phyloP scores from a whole-genome alignment of 2,329 filamentous ascomycete genomes.

The Colletotrichum sp. region DNA sequence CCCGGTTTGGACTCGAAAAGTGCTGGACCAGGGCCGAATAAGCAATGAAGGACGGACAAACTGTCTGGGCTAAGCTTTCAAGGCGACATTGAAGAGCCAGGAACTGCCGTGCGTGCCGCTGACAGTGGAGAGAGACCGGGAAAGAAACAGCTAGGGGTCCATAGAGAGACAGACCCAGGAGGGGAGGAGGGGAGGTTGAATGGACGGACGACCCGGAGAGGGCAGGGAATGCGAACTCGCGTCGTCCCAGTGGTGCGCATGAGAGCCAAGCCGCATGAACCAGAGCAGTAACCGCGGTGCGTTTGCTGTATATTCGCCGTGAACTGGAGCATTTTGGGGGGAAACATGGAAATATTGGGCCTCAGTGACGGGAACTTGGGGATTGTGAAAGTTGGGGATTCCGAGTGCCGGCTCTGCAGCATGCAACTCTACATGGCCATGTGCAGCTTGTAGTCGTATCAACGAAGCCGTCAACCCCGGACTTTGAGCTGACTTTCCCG shows the following conservation, averaged over 20 bases:
- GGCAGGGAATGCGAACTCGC: neutral
- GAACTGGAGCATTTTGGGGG: neutral
- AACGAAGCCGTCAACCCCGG: neutral
- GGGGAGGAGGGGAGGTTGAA: neutral
- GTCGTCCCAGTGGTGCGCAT: neutral
- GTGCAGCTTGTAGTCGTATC: neutral
- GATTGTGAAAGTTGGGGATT: neutral
- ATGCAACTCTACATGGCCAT: neutral
- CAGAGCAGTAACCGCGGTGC: neutral
- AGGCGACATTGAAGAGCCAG: neutral
- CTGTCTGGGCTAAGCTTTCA: neutral
- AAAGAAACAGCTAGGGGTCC: neutral
- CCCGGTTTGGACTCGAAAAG: neutral
- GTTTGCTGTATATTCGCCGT: neutral
- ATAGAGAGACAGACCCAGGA: neutral
- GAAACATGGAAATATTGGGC: neutral
- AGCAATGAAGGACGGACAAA: neutral
- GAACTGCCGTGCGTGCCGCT: neutral
- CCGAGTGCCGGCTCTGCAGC: conserved; percentile 2
- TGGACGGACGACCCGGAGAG: neutral
- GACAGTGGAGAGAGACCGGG: neutral
- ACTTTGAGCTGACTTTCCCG: neutral
- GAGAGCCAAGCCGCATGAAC: neutral
- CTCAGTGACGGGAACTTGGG: neutral
- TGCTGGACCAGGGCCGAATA: neutral